Base-by-base conservation (phyloP, 768 basidiomycete genomes). In the Tubosaeta brunneosetosa region DNA sequence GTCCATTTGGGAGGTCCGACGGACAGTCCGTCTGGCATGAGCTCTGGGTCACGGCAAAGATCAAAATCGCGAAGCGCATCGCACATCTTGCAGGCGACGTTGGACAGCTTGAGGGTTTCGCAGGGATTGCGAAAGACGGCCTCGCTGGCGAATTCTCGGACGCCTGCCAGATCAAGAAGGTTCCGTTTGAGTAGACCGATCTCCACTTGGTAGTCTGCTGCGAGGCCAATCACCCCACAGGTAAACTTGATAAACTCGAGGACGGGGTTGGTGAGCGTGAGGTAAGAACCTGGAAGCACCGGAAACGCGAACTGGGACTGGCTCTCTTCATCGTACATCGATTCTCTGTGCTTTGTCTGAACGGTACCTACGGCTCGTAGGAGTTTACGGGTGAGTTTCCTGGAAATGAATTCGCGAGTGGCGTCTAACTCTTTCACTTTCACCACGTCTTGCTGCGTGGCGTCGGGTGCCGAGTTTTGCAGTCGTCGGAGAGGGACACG, bases 41-140 rank as follows among this genome's bases (percentile, higher is more conserved):
- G 77, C 53, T 92, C 88, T 11, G 84, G 78, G 70, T 98, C 95
- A 14, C 95, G 83, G 66, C 95, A 97, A 63, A 99, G 89, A 68
- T 99, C 97, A 62, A 99, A 90, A 66, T 95, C 93, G 3, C 88
- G 82, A 54, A 94, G 77, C 13, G 75, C 71, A 66, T 93, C 94
- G 71, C 91, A 98, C 61, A 85, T 81, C 38, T 81, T 83, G 66
- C 95, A 97, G 29, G 94, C 89, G 34, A 97, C 87, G 66, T 90
- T 90, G 41, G 84, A 75, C 26, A 98, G 69, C 60, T 88, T 87
- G 50, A 95, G 77, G 9, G 90, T 83, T 65, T 92, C 86, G 72
- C 94, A 97, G 0, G 94, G 94, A 66, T 97, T 97, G 49, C 83
- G 82, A 77, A 94, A 99, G 1, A 77, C 68, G 4, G 94, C 94